A percentile compares a stretch with the other conserved stretches of the same genome.
These are phyloP conservation scores for Quercus robur DNA, from an alignment of 306 rosid species.

Conservation along the genomic window DNA sequence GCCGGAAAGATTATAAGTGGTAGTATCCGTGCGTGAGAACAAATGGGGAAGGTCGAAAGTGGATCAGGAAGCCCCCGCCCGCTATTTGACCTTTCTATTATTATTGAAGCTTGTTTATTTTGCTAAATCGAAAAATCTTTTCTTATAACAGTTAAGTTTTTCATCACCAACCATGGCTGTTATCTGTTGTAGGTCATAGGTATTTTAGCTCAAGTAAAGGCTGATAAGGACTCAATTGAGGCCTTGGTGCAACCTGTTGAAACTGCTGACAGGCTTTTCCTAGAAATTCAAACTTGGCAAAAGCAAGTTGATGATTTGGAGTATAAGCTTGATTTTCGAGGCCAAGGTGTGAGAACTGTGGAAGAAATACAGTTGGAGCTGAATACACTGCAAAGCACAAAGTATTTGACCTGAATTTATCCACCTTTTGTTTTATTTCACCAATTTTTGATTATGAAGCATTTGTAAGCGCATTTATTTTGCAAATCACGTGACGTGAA, in stretches of 20 bases:
- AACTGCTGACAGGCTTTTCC: conserved; percentile 59
- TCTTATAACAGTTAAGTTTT: conserved; percentile 4
- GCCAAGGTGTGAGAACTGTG: conserved; percentile 60
- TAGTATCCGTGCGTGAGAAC: too few relatives aligned
- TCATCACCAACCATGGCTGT: not conserved
- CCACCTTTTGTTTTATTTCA: not conserved
- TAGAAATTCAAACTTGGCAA: conserved; percentile 60
- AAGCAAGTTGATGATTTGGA: conserved; percentile 71
- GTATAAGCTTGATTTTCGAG: conserved; percentile 60
- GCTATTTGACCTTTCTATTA: not conserved
- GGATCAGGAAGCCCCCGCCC: too few relatives aligned
- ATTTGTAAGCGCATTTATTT: not conserved
- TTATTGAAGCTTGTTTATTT: not conserved
- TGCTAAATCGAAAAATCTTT: not conserved
- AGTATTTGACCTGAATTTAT: conserved; percentile 41
- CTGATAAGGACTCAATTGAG: conserved; percentile 70
- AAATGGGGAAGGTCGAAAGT: too few relatives aligned
- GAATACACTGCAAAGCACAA: conserved; percentile 55
- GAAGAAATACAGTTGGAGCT: conserved; percentile 79
- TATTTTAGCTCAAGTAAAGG: conserved; percentile 78
- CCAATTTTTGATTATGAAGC: conserved; percentile 15
- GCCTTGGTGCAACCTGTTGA: conserved; percentile 72
- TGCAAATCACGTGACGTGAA: not conserved
- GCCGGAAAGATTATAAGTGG: too few relatives aligned
- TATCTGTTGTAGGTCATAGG: conserved; percentile 55